Evolutionary conservation across 148 eudicot genomes (phyloP).

Genomic region (Vaccinium vitisidaea): DNA sequence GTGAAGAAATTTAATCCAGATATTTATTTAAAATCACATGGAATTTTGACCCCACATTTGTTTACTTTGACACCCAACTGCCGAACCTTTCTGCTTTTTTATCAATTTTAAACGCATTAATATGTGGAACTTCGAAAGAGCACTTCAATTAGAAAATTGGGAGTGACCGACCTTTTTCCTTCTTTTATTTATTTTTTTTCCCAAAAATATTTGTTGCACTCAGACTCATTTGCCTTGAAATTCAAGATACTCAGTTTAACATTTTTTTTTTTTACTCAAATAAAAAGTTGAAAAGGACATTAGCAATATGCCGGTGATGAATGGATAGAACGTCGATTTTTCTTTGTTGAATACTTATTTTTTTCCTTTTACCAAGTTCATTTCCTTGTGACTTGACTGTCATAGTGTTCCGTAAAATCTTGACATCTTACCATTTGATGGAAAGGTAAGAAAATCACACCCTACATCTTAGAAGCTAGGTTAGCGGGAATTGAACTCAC

Average conservation of each 20-base stretch:
- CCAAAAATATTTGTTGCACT: background rate
- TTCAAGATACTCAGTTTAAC: background rate
- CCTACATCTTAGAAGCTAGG: background rate
- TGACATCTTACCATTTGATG: background rate
- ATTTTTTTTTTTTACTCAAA: background rate
- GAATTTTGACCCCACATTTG: constrained; percentile 6
- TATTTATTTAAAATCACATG: background rate
- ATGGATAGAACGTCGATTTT: background rate
- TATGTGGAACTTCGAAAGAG: background rate
- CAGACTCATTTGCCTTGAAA: background rate
- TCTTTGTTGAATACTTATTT: background rate
- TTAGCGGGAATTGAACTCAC: background rate
- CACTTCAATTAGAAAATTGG: background rate
- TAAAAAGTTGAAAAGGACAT: background rate
- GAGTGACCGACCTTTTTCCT: background rate
- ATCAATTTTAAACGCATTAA: background rate
- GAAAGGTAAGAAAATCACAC: no score
- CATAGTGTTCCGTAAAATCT: background rate
- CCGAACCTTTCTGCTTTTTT: background rate
- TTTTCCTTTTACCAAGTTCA: background rate
- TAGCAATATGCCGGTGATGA: background rate
- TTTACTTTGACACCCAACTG: background rate
- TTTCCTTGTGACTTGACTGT: background rate
- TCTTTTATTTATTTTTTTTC: background rate
- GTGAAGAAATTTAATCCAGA: background rate